These are phyloP conservation scores for Crithidia brevicula DNA, from an alignment of 208 protist genomes.

Conservation along the genomic window DNA sequence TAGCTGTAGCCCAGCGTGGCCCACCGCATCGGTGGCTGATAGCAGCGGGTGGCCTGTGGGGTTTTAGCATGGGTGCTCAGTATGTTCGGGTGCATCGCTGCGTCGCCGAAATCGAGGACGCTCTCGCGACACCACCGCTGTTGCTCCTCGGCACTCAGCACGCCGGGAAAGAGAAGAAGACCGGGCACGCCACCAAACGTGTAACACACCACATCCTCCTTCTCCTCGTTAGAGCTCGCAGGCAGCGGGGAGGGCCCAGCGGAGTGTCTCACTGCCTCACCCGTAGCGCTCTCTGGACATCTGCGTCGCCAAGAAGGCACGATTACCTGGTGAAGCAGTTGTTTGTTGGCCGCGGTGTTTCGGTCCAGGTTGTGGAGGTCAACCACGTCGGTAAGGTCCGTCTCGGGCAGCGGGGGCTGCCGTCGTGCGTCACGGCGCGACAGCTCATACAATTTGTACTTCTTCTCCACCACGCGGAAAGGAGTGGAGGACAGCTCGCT, in stretches of 20 bases:
- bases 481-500: conserved; percentile 37
- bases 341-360: conserved; percentile 62
- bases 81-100: conserved; percentile 72
- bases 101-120: conserved; percentile 68
- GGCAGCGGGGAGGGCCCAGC: no score
- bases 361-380: conserved; percentile 46
- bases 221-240: no score
- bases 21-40: conserved; percentile 89
- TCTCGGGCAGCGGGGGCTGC: conserved; percentile 32
- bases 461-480: conserved; percentile 61
- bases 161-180: conserved; percentile 63
- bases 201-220: conserved; percentile 58
- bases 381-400: conserved; percentile 66
- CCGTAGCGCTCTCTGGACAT: no score
- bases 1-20: conserved; percentile 90
- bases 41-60: conserved; percentile 58
- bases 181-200: conserved; percentile 78
- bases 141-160: conserved; percentile 60
- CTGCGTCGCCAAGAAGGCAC: conserved; percentile 1
- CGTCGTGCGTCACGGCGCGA: conserved; percentile 47
- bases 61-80: conserved; percentile 78
- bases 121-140: conserved; percentile 55
- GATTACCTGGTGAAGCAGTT: conserved; percentile 39
- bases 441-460: conserved; percentile 75
- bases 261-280: no score